A percentile compares a stretch with the other conserved stretches of the same genome.
Evolutionary conservation across 2,329 filamentous ascomycete species (phyloP).

Genomic region (Alternaria sp.): DNA sequence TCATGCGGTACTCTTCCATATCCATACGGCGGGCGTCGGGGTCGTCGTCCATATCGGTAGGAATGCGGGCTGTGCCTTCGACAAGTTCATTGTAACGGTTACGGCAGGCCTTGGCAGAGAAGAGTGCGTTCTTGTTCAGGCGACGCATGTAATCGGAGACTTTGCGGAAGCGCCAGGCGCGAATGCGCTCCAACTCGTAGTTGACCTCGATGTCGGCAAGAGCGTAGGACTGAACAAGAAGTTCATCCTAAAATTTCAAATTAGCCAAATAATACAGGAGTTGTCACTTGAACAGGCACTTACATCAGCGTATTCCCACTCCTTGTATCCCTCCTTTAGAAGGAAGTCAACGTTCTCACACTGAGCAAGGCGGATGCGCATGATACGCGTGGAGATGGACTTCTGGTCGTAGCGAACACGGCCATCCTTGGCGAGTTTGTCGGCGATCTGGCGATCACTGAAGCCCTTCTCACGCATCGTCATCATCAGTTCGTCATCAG

Average conservation of each 20-base stretch:
- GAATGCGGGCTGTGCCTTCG: constrained; percentile 53
- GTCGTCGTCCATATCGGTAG: constrained; percentile 52
- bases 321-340: constrained; percentile 55
- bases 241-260: constrained; percentile 48
- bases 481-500: constrained; percentile 56
- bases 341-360: constrained; percentile 53
- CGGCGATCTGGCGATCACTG: constrained; percentile 53
- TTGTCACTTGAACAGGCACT: constrained; percentile 8
- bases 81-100: constrained; percentile 51
- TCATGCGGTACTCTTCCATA: constrained; percentile 24
- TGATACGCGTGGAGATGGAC: constrained; percentile 57
- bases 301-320: constrained; percentile 59
- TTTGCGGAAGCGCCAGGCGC: constrained; percentile 54
- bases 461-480: constrained; percentile 51
- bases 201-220: constrained; percentile 53
- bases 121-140: constrained; percentile 48
- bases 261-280: constrained; percentile 1
- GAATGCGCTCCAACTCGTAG: constrained; percentile 48
- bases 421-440: constrained; percentile 51
- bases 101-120: constrained; percentile 55
- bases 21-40: constrained; percentile 47
- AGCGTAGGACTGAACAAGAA: constrained; percentile 50
- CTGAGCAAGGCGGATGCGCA: constrained; percentile 53
- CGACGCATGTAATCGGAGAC: constrained; percentile 53
- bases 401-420: constrained; percentile 54